Percentiles rank a stretch among this genome's conserved stretches.
phyloP scores from a whole-genome alignment of 2,329 filamentous ascomycete species.

The Zasmidium cellare region DNA sequence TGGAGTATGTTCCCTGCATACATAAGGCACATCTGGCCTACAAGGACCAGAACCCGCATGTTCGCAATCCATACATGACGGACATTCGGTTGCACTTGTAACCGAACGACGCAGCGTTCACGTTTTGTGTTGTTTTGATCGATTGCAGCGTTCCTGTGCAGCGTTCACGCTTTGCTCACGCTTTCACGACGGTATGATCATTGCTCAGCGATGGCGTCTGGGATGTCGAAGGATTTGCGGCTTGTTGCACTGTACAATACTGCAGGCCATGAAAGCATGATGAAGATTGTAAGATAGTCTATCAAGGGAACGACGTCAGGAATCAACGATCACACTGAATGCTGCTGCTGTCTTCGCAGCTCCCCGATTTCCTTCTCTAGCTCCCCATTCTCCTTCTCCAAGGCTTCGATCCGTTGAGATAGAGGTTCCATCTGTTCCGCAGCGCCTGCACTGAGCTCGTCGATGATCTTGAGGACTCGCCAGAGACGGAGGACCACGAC shows the following conservation, averaged over 20 bases:
- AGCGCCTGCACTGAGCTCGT: slow-evolving; percentile 65
- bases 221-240: too few relatives aligned
- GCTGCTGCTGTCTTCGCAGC: background rate
- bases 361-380: background rate
- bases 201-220: background rate
- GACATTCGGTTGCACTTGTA: background rate
- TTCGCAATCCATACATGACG: background rate
- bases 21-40: background rate
- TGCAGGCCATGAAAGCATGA: background rate
- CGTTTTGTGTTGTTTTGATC: background rate
- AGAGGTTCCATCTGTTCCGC: slow-evolving; percentile 63
- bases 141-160: background rate
- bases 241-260: background rate
- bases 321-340: background rate
- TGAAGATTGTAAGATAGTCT: background rate
- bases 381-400: slow-evolving; percentile 49
- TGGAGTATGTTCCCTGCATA: background rate
- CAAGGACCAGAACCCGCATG: background rate
- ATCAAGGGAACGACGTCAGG: background rate
- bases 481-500: slow-evolving; percentile 67
- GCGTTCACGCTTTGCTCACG: background rate
- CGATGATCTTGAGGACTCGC: slow-evolving; percentile 69
- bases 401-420: slow-evolving; percentile 51
- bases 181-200: background rate
- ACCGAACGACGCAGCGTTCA: background rate